Evolutionary conservation across 441 rosid genomes (phyloP).

Genomic region (Sinapis alba): DNA sequence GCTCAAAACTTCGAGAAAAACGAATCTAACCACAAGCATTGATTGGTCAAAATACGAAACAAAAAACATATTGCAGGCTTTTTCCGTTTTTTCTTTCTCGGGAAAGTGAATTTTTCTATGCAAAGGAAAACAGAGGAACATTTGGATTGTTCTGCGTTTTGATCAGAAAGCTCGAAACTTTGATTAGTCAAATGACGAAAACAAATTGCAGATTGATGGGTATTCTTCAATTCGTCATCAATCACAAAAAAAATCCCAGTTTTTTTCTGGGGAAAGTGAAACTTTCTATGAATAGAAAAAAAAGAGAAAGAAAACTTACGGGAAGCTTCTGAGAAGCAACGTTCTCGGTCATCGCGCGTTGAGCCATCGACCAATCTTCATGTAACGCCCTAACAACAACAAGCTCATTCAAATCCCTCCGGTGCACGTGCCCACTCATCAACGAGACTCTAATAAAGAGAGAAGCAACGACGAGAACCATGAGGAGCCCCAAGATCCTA

Average conservation of each 20-base stretch:
- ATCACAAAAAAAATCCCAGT: background rate
- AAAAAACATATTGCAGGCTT: background rate
- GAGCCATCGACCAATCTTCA: conserved; percentile 70
- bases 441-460: conserved; percentile 59
- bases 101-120: background rate
- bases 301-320: conserved; percentile 48
- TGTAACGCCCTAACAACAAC: conserved; percentile 50
- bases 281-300: background rate
- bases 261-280: conserved; percentile 21
- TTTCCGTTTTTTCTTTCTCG: background rate
- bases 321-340: conserved; percentile 48
- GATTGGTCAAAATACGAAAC: background rate
- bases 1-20: background rate
- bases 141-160: background rate
- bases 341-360: conserved; percentile 54
- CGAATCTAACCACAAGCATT: background rate
- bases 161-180: background rate
- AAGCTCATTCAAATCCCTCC: conserved; percentile 45
- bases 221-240: background rate
- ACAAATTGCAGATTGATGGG: background rate
- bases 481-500: conserved; percentile 49
- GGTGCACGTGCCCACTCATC: conserved; percentile 43
- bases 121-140: background rate
- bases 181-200: background rate
- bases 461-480: conserved; percentile 60